A percentile compares a stretch with the other conserved stretches of the same genome.
Conservation (phyloP, 768 basidiomycete species). For the Russula sp. region DNA sequence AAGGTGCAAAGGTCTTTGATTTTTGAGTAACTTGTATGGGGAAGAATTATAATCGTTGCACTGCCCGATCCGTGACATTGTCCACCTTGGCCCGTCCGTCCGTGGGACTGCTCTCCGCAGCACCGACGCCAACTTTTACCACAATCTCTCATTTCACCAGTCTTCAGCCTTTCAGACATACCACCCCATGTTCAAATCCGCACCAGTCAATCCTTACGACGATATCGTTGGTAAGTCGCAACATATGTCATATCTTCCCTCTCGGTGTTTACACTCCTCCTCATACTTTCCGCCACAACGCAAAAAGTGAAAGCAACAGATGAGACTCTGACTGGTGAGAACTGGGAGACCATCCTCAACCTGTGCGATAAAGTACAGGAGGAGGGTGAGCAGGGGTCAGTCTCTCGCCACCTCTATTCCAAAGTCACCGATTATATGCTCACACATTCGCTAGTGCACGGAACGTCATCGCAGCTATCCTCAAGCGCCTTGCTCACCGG, state of each 20-base stretch:
- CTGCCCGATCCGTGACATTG: no score
- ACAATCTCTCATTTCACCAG: neutral
- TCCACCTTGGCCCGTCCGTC: no score
- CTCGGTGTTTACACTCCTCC: neutral
- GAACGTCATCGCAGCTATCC: conserved; percentile 74
- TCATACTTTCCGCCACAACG: neutral
- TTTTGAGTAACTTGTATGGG: no score
- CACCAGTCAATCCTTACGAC: conserved; percentile 71
- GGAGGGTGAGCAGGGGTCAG: conserved; percentile 82
- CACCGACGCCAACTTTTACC: neutral
- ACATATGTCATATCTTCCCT: neutral
- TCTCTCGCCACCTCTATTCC: conserved; percentile 18
- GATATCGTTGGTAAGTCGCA: conserved; percentile 74
- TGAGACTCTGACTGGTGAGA: conserved; percentile 90
- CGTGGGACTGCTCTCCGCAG: conserved; percentile 11
- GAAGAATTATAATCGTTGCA: no score
- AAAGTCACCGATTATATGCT: conserved; percentile 10
- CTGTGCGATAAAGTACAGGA: conserved; percentile 96
- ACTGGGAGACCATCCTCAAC: conserved; percentile 93
- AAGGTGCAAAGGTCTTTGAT: no score
- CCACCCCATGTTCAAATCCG: conserved; percentile 62
- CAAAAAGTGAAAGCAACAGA: conserved; percentile 90
- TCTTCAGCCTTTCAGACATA: neutral
- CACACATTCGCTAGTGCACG: conserved; percentile 64
- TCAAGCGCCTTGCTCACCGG: conserved; percentile 90